A percentile compares a stretch with the other conserved stretches of the same genome.
Conservation (phyloP, 345 rosid species). For the Ricinus communis region DNA sequence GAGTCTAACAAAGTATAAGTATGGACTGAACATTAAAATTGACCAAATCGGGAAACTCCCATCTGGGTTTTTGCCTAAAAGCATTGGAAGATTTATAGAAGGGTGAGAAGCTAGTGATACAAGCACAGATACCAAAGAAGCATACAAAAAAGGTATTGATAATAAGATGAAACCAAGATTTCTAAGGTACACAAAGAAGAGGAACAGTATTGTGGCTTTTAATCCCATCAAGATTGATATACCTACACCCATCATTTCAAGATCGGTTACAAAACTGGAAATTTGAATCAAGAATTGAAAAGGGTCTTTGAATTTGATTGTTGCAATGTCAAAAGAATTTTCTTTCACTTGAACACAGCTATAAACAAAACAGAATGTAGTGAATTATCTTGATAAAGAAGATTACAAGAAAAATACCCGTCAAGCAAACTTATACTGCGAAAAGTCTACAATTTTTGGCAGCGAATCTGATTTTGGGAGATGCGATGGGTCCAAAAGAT, state of each 20-base stretch:
- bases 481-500: too few species aligned
- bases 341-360: too few species aligned
- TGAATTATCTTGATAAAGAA: neutral
- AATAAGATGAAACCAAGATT: slow-evolving; percentile 31
- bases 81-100: slow-evolving; percentile 29
- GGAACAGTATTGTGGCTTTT: slow-evolving; percentile 36
- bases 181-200: slow-evolving; percentile 31
- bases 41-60: slow-evolving; percentile 68
- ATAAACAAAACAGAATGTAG: too few species aligned
- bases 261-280: neutral
- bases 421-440: neutral
- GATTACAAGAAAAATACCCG: neutral
- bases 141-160: slow-evolving; percentile 53
- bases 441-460: neutral
- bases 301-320: too few species aligned
- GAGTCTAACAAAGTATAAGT: slow-evolving; percentile 45
- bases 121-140: slow-evolving; percentile 42
- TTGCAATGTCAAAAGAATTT: too few species aligned
- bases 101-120: slow-evolving; percentile 35
- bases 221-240: slow-evolving; percentile 42
- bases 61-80: slow-evolving; percentile 59
- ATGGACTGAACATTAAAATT: slow-evolving; percentile 52
- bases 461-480: too few species aligned
- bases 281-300: neutral
- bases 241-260: slow-evolving; percentile 50